These are phyloP conservation scores for Pholiota molesta DNA, from an alignment of 768 basidiomycete species.

Conservation along the genomic window DNA sequence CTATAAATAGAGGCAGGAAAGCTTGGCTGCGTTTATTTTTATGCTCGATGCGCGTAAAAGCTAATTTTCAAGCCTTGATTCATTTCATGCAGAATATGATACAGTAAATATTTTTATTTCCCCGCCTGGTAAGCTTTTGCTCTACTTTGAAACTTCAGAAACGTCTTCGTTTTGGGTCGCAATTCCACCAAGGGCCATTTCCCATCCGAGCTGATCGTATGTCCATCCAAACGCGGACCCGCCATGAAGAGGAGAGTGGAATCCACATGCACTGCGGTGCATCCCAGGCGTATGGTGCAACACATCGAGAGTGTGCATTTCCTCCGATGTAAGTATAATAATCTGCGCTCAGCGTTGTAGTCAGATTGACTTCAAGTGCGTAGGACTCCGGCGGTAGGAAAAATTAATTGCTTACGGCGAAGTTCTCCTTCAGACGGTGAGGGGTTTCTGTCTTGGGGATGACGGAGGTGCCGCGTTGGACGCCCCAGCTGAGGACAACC, in stretches of 20 bases:
- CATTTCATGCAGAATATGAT: too few relatives aligned
- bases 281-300: conserved; percentile 1
- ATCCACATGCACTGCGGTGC: conserved; percentile 6
- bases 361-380: not conserved
- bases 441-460: conserved; percentile 6
- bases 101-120: too few relatives aligned
- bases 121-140: too few relatives aligned
- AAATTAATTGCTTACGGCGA: not conserved
- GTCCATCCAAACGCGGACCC: conserved; percentile 7
- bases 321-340: conserved; percentile 1
- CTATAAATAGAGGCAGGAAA: too few relatives aligned
- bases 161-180: not conserved
- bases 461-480: conserved; percentile 6
- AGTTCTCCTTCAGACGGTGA: conserved; percentile 2
- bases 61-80: too few relatives aligned
- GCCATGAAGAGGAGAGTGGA: not conserved
- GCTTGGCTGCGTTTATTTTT: too few relatives aligned
- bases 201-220: conserved; percentile 6
- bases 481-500: conserved; percentile 6
- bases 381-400: too few relatives aligned
- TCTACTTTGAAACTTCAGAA: not conserved
- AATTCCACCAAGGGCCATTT: conserved; percentile 1
- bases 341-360: not conserved
- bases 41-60: too few relatives aligned
- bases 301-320: conserved; percentile 3